Evolutionary conservation across 768 basidiomycete genomes (phyloP).

Genomic region (Boletus fagicola): DNA sequence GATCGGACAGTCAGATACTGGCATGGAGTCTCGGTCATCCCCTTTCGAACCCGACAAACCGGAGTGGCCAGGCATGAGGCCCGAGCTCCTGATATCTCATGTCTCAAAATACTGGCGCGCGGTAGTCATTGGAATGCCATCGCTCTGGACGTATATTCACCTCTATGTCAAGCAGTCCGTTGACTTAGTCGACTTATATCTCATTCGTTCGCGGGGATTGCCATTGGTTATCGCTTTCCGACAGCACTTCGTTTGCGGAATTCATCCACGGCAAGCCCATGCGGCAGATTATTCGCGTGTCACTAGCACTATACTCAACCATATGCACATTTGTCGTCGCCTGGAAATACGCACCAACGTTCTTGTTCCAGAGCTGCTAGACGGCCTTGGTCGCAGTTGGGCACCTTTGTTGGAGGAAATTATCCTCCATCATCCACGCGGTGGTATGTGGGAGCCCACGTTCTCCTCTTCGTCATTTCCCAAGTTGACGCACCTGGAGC

Average conservation of each 20-base stretch:
- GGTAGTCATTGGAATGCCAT: slow-evolving; percentile 36
- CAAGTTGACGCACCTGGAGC: slow-evolving; percentile 21
- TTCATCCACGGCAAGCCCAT: slow-evolving; percentile 19
- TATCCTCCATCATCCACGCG: slow-evolving; percentile 24
- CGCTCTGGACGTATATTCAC: slow-evolving; percentile 39
- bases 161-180: slow-evolving; percentile 28
- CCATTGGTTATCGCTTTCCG: slow-evolving; percentile 23
- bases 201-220: slow-evolving; percentile 27
- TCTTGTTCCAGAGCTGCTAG: slow-evolving; percentile 25
- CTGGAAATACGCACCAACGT: slow-evolving; percentile 28
- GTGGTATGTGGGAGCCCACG: slow-evolving; percentile 2
- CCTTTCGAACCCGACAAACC: slow-evolving; percentile 1
- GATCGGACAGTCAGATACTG: slow-evolving; percentile 4
- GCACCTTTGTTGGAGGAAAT: slow-evolving; percentile 30
- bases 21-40: neutral
- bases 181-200: slow-evolving; percentile 28
- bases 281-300: slow-evolving; percentile 25
- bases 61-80: slow-evolving; percentile 15
- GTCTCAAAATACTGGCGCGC: slow-evolving; percentile 45
- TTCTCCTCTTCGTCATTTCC: slow-evolving; percentile 24
- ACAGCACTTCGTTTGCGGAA: slow-evolving; percentile 22
- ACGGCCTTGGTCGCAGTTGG: slow-evolving; percentile 18
- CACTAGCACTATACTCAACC: slow-evolving; percentile 25
- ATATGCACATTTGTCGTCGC: slow-evolving; percentile 26
- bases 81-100: slow-evolving; percentile 38